Percentiles rank a stretch among this genome's conserved stretches.
These are phyloP conservation scores for Pseudocercospora musae DNA, from an alignment of 2,329 filamentous ascomycete species.

Conservation along the genomic window DNA sequence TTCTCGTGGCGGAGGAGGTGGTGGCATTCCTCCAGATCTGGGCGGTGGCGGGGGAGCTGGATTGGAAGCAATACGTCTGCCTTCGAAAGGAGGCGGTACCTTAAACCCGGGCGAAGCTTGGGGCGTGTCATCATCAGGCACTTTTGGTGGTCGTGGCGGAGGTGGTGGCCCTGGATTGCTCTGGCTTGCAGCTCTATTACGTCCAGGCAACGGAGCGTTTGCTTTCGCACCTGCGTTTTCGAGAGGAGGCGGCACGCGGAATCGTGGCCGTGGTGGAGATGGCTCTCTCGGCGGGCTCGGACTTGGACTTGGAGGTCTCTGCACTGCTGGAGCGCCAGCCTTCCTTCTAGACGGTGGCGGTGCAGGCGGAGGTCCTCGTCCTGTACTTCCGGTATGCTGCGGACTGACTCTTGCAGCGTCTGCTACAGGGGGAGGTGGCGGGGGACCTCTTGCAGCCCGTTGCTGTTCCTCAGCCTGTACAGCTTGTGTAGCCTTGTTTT, in stretches of 20 bases:
- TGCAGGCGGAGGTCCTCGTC: conserved; percentile 61
- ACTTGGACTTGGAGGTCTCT: conserved; percentile 52
- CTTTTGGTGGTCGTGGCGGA: conserved; percentile 49
- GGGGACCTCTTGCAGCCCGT: conserved; percentile 55
- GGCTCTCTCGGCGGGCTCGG: conserved; percentile 63
- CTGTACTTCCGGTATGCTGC: conserved; percentile 59
- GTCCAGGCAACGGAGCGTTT: conserved; percentile 48
- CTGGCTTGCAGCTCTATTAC: conserved; percentile 47
- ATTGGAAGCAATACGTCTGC: conserved; percentile 56
- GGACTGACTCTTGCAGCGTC: conserved; percentile 51
- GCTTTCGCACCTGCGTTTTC: conserved; percentile 75
- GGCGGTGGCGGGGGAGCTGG: conserved; percentile 59
- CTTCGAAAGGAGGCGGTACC: conserved; percentile 76
- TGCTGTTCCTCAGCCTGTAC: conserved; percentile 46
- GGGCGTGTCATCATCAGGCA: conserved; percentile 53
- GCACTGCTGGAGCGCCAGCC: conserved; percentile 33
- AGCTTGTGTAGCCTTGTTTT: conserved; percentile 54
- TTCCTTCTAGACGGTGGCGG: conserved; percentile 45
- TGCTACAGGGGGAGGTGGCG: conserved; percentile 55
- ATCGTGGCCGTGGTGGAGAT: conserved; percentile 67
- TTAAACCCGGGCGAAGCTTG: conserved; percentile 53
- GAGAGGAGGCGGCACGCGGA: conserved; percentile 81
- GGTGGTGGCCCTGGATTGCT: conserved; percentile 41
- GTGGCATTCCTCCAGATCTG: conserved; percentile 45
- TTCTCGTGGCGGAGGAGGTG: conserved; percentile 47